A percentile compares a stretch with the other conserved stretches of the same genome.
Evolutionary conservation across 2,329 filamentous ascomycete genomes (phyloP).

Genomic region (Dissoconium aciculare): DNA sequence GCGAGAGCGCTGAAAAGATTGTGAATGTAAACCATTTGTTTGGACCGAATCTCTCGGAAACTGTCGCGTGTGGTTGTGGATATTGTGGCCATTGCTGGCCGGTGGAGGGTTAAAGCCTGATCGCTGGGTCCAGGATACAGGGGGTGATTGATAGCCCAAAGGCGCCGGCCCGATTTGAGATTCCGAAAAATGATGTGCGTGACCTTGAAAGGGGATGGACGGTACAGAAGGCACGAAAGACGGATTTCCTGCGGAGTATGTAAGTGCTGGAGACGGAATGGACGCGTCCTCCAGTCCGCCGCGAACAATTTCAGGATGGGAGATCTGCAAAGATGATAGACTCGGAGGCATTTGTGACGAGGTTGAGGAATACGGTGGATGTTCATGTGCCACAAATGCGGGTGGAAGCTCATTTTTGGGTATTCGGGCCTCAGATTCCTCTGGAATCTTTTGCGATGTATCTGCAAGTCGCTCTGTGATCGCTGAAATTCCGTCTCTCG

Average conservation of each 20-base stretch:
- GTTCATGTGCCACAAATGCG: slow-evolving; percentile 18
- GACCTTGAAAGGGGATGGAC: slow-evolving; percentile 10
- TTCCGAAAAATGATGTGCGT: slow-evolving; percentile 18
- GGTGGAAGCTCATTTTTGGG: slow-evolving; percentile 20
- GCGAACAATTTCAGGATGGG: slow-evolving; percentile 24
- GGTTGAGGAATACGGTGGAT: slow-evolving; percentile 13
- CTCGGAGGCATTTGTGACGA: slow-evolving; percentile 10
- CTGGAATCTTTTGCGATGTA: slow-evolving; percentile 10
- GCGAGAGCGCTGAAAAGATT: slow-evolving; percentile 8
- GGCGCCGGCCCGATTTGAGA: slow-evolving; percentile 7
- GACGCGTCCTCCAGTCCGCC: slow-evolving; percentile 24
- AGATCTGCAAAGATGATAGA: slow-evolving; percentile 4
- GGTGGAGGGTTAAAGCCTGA: slow-evolving; percentile 8
- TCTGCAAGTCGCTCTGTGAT: too few species aligned
- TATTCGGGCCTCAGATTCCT: slow-evolving; percentile 16
- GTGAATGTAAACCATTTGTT: slow-evolving; percentile 13
- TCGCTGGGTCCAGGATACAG: slow-evolving; percentile 8
- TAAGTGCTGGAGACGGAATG: slow-evolving; percentile 25
- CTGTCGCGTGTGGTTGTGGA: slow-evolving; percentile 13
- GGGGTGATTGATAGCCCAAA: slow-evolving; percentile 5
- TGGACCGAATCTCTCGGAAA: too few species aligned
- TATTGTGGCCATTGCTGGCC: slow-evolving; percentile 7
- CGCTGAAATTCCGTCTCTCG: too few species aligned
- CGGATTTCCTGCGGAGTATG: slow-evolving; percentile 13
- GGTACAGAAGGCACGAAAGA: slow-evolving; percentile 10